Base-by-base conservation (phyloP, 352 stramenopile species). In the Lagenidium sp. region DNA sequence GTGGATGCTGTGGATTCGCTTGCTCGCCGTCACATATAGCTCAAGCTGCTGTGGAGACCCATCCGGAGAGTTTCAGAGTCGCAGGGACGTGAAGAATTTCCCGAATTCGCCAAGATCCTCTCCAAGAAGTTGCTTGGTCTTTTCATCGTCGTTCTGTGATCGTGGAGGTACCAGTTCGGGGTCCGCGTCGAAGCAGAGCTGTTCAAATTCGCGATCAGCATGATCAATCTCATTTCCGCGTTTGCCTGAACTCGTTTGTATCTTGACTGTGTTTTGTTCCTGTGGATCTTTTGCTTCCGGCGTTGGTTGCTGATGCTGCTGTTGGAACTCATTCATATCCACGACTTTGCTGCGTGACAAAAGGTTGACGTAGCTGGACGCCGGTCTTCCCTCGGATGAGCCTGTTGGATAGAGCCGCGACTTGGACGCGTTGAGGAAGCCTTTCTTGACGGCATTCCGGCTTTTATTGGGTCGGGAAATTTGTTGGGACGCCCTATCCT, bases 341-440 rank as follows among this genome's bases (percentile, higher is more conserved):
- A 93, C 69, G 15, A 93, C 65, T 47, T 93, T 88, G 53, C 78
- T 89, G 13, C 78, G 71, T 40, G 72, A 77, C 8, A 91, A 44
- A 16, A 93, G 41, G 22, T 91, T 89, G 10, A 91, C 78, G 45
- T 88, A 90, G 32, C 75, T 50, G 0, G 80, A 93, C 15, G 80
- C 43, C n/a, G 63, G 63, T 2, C 44, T 55, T 0, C 77, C 77
- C 44, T 93, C 80, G 18, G 34, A 83, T 0, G 80, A 93, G 18
- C 80, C 80, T 2, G 50, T 68, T 40, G 77, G 77, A 30, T 90
- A 93, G 36, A 93, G 42, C n/a, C 62, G 50, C 1, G 51, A 63
- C 37, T 70, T 85, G 15, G 59, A 44, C 19, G 56, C 64, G 47
- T 88, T 88, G 24, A 93, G 41, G 44, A 93, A 93, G 3, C 77